Percentiles rank a stretch among this genome's conserved stretches.
phyloP scores from a whole-genome alignment of 2,329 filamentous ascomycete species.

The Pseudogymnoascus sp. region DNA sequence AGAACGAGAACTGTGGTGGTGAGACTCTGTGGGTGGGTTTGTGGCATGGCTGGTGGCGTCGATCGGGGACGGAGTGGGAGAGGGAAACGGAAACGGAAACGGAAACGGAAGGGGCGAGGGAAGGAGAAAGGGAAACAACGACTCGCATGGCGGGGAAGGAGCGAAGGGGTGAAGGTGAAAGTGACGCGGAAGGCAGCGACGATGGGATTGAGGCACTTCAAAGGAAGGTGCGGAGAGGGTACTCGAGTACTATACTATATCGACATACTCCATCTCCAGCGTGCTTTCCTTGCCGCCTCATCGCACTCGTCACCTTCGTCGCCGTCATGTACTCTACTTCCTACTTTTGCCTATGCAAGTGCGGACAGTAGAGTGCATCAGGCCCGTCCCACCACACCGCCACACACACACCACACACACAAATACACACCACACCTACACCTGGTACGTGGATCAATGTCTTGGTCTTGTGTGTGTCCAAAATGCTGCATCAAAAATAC shows the following conservation, averaged over 20 bases:
- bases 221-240: too few species aligned
- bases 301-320: not conserved
- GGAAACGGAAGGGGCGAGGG: too few species aligned
- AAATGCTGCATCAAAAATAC: too few species aligned
- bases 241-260: too few species aligned
- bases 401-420: not conserved
- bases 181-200: not conserved
- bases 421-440: not conserved
- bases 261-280: not conserved
- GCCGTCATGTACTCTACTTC: not conserved
- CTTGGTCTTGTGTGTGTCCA: not conserved
- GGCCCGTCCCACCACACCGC: not conserved
- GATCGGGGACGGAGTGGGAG: not conserved
- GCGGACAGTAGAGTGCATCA: not conserved
- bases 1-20: not conserved
- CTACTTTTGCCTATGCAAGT: not conserved
- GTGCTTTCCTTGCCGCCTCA: not conserved
- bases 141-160: not conserved
- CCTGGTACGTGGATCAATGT: slow-evolving; percentile 4
- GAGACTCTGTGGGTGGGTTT: not conserved
- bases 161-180: not conserved
- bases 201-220: not conserved
- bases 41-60: not conserved
- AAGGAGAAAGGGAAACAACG: too few species aligned
- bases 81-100: not conserved